Evolutionary conservation across 2,329 filamentous ascomycete species (phyloP), one percentile per base, ranked within the genome.

Genomic region (Scedosporium apiospermum): DNA sequence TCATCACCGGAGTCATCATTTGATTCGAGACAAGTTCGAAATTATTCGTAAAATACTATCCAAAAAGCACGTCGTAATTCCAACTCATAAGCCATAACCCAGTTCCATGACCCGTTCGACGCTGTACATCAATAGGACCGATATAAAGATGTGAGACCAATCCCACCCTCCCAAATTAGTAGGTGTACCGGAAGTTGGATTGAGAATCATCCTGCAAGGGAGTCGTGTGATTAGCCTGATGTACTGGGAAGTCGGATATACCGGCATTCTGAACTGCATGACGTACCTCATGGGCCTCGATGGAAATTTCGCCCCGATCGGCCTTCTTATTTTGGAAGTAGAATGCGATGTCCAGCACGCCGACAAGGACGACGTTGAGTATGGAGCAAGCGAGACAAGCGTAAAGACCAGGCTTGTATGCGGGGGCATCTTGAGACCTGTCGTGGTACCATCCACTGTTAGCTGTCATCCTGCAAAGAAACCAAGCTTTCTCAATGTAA

Each of bases 371-470:
- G 2, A 84, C 68, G 26, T 71, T 80, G 57, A 84, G 65, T 1
- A 80, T 67, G 26, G 74, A 75, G 66, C 77, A 80, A 1, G 81
- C 77, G 53, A 85, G 81, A 70, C 82, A 83, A 4, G 82, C 77
- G 62, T 78, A 85, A 67, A 85, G 72, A 26, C 82, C 82, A 0
- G 82, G 82, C 68, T 71, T 76, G 71, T 87, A 87, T 3, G 72
- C 72, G 0, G 81, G 81, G 7, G 71, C 68, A 69, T 87, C 84
- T 72, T 85, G 70, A 27, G 44, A 21, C 60, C 59, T 61, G 30
- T 53, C 6, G 38, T 18, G 18, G 9, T 1, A 30, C 34, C 34
- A 9, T 51, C 10, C 23, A 30, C 9, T 38, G 26, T 51, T 18
- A 51, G 16, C 42, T 51, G 34, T 38, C 34, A 38, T 38, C 34